Conservation (phyloP, 2,329 filamentous ascomycete genomes). For the Exophiala dermatitidis region DNA sequence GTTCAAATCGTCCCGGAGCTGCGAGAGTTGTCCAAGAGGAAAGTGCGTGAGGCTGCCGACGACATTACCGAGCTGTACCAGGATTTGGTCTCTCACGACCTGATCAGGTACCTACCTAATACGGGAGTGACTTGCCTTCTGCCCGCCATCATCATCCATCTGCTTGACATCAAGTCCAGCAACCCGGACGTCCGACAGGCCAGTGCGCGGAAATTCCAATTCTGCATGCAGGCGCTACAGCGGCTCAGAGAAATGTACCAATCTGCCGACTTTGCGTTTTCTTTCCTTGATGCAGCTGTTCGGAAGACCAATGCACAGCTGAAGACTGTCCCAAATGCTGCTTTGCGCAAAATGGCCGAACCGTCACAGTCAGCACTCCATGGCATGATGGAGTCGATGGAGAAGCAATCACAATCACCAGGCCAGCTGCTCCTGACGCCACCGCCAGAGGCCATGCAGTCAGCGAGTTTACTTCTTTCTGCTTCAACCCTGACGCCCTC, state of each 20-base stretch:
- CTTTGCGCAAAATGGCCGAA: background rate
- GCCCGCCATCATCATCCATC: constrained; percentile 87
- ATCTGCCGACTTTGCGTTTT: constrained; percentile 90
- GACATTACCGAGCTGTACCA: constrained; percentile 80
- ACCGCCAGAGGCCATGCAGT: constrained; percentile 25
- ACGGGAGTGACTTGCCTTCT: constrained; percentile 86
- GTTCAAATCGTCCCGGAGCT: constrained; percentile 56
- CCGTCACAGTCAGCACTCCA: background rate
- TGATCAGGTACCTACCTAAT: constrained; percentile 76
- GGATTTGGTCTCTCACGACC: constrained; percentile 62
- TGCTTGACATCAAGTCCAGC: constrained; percentile 83
- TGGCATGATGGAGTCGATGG: background rate
- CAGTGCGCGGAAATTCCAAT: constrained; percentile 73
- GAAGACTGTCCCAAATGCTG: background rate
- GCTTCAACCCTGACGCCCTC: constrained; percentile 19
- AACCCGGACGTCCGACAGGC: constrained; percentile 63
- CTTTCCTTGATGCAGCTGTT: constrained; percentile 86
- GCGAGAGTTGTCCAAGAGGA: constrained; percentile 73
- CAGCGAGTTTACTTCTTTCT: constrained; percentile 15
- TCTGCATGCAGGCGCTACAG: constrained; percentile 88
- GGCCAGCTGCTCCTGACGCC: constrained; percentile 22
- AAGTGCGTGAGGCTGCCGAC: constrained; percentile 74
- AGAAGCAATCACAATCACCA: background rate
- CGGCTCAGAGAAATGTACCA: constrained; percentile 82
- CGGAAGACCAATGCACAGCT: constrained; percentile 60